Conservation (phyloP, 345 rosid genomes). For the Pseudoturritis turrita region DNA sequence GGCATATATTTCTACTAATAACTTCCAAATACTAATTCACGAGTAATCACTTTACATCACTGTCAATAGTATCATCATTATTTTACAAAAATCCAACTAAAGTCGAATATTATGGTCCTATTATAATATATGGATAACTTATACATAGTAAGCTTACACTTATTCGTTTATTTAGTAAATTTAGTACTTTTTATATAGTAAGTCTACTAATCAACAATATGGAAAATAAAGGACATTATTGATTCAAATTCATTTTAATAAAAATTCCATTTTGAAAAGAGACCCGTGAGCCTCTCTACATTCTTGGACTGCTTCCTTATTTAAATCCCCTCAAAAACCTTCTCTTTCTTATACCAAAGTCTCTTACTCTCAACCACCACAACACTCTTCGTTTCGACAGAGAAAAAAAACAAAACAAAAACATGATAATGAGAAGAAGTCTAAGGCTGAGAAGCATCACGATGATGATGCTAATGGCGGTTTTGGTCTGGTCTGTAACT, state of each 20-base stretch:
- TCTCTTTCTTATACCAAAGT: constrained; percentile 17
- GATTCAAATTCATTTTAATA: background rate
- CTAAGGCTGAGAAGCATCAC: constrained; percentile 46
- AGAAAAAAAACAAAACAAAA: constrained; percentile 11
- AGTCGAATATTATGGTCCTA: constrained; percentile 9
- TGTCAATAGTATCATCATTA: constrained; percentile 11
- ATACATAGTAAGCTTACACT: background rate
- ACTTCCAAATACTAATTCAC: constrained; percentile 8
- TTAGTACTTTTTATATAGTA: background rate
- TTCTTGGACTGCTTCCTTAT: constrained; percentile 40
- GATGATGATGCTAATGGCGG: constrained; percentile 46
- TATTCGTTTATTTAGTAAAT: background rate
- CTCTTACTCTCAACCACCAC: constrained; percentile 14
- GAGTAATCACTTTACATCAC: constrained; percentile 14
- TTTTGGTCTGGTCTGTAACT: constrained; percentile 63
- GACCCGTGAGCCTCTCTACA: constrained; percentile 38
- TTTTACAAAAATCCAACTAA: constrained; percentile 9
- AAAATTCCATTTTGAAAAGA: constrained; percentile 7
- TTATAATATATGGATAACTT: background rate
- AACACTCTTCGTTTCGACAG: background rate
- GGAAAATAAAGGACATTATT: background rate
- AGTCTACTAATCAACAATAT: background rate
- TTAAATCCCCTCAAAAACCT: constrained; percentile 35
- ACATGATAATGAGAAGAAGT: constrained; percentile 35
- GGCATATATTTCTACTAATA: background rate